Base-by-base conservation (phyloP, 306 rosid species). In the Trifolium fragiferum region DNA sequence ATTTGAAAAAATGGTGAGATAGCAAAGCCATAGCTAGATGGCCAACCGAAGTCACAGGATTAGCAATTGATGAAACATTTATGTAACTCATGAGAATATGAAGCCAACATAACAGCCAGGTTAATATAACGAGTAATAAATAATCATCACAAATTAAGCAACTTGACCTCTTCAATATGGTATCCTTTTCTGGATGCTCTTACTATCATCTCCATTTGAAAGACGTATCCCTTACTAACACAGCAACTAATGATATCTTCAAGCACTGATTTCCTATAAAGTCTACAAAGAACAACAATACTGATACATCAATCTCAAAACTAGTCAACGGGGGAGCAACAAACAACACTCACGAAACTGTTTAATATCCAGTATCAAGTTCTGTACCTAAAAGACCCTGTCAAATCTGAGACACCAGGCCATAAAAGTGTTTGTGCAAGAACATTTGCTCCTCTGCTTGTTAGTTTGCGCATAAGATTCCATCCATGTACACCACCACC, bases 191-290 rank as follows among this genome's bases (percentile, higher is more conserved):
- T 90, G 61, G 97, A 87, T 86, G 98, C 98, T 12, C 96, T 86
- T 51, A 94, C 98, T 75, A 94, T 94, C 93, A 91, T 94, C 87
- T 94, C 98, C 98, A 94, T 94, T 84, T 94, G 98, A 79, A 94
- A 94, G 73, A 94, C 98, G 33, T 91, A 94, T 70, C 97, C 98
- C 83, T 94, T 94, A 67, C 96, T 94, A 70, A 94, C 97, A 68
- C 93, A 88, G 62, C 95, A 87, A 61, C 90, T 90, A 76, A 94
- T 94, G 78, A 91, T 82, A 87, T 91, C 97, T 88, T 94, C 96
- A 72, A 94, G 95, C 71, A 76, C 96, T 20, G 97, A 82, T 78
- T 91, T 94, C 82, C 73, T 86, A 74, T 94, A 94, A 75, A 94
- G 98, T 83, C 98, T 94, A 33, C 83, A 80, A 54, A 76, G 47